Conservation (phyloP, 805 yeast species). For the Grigorovia yakushimaensis region DNA sequence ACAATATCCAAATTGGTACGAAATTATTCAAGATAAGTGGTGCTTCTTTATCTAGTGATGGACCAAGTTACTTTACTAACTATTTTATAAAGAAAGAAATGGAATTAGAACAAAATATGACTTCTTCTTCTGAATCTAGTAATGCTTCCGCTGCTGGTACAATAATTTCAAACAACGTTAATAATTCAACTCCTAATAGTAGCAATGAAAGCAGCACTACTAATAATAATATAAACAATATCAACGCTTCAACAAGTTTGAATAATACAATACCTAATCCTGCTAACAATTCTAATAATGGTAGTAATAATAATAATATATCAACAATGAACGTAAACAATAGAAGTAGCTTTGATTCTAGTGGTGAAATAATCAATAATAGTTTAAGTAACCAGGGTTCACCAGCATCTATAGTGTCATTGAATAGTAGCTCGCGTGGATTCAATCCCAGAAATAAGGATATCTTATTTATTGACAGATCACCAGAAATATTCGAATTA, state of each 20-base stretch:
- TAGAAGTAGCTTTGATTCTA: background rate
- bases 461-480: slow-evolving; percentile 59
- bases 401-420: background rate
- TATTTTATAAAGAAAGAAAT: slow-evolving; percentile 35
- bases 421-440: background rate
- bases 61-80: slow-evolving; percentile 79
- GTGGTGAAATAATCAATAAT: slow-evolving; percentile 2
- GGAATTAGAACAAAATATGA: background rate
- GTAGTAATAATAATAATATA: background rate
- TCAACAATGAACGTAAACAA: slow-evolving; percentile 4
- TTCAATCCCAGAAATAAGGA: background rate
- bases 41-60: slow-evolving; percentile 75
- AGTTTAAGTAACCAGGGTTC: slow-evolving; percentile 4
- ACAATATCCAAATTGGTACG: slow-evolving; percentile 60
- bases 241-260: background rate
- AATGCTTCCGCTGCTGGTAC: background rate
- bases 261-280: background rate
- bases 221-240: background rate
- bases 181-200: background rate
- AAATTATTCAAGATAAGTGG: slow-evolving; percentile 53
- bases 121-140: background rate
- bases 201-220: background rate
- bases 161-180: background rate
- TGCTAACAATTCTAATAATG: background rate
- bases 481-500: slow-evolving; percentile 55